Evolutionary conservation across 2,329 filamentous ascomycete genomes (phyloP).

Genomic region (Pseudogymnoascus sp.): DNA sequence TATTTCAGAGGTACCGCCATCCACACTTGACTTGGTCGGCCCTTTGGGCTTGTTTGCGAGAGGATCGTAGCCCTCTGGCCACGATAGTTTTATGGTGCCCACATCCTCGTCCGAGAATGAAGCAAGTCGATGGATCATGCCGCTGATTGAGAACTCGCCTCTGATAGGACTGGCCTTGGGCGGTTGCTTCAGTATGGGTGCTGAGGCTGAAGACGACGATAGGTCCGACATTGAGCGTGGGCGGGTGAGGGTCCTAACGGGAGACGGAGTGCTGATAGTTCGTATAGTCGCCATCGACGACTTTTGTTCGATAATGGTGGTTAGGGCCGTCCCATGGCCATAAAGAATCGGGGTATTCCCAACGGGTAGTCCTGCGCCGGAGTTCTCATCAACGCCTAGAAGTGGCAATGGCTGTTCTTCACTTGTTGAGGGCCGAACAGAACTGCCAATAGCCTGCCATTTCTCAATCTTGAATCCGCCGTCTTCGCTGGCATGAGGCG

Average conservation of each 20-base stretch:
- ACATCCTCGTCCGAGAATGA: neutral
- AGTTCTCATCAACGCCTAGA: slow-evolving; percentile 26
- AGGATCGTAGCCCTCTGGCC: slow-evolving; percentile 1
- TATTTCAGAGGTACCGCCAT: neutral
- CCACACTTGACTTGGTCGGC: neutral
- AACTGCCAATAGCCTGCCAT: slow-evolving; percentile 17
- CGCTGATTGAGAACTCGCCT: slow-evolving; percentile 1
- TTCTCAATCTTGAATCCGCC: slow-evolving; percentile 19
- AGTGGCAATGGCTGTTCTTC: slow-evolving; percentile 13
- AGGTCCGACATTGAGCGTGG: neutral
- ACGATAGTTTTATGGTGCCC: neutral
- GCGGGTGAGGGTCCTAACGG: slow-evolving; percentile 14
- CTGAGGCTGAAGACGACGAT: neutral
- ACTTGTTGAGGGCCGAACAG: neutral
- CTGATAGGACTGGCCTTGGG: neutral
- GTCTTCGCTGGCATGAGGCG: slow-evolving; percentile 28
- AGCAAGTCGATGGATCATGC: slow-evolving; percentile 1
- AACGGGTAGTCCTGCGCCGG: slow-evolving; percentile 22
- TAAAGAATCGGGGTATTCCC: slow-evolving; percentile 33
- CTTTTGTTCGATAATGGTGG: slow-evolving; percentile 37
- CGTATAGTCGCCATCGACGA: slow-evolving; percentile 31
- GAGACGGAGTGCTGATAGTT: slow-evolving; percentile 24
- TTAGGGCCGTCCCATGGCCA: slow-evolving; percentile 34
- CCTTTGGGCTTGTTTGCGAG: neutral
- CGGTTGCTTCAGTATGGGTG: neutral